phyloP scores from a whole-genome alignment of 768 basidiomycete genomes.

The Russula virescens region DNA sequence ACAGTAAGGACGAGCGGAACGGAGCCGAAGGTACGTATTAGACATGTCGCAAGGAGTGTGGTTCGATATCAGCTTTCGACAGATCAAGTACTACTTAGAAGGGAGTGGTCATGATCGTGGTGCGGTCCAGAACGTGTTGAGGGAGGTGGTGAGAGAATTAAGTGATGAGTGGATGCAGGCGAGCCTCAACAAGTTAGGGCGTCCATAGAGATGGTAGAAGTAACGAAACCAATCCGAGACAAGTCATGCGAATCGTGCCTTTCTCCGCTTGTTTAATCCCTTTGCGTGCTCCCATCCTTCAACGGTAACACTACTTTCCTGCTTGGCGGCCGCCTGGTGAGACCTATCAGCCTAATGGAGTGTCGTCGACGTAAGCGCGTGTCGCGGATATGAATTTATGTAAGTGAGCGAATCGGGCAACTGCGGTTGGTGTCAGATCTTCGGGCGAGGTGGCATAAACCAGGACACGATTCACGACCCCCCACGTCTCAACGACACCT shows the following conservation, averaged over 20 bases:
- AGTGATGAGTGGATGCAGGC: slow-evolving; percentile 66
- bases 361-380: slow-evolving; percentile 3
- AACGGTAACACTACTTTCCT: slow-evolving; percentile 48
- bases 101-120: slow-evolving; percentile 53
- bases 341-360: slow-evolving; percentile 49
- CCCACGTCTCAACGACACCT: neutral
- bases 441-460: slow-evolving; percentile 41
- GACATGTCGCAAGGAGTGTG: neutral
- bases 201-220: slow-evolving; percentile 24
- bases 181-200: slow-evolving; percentile 42
- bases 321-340: too few species aligned
- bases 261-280: slow-evolving; percentile 47
- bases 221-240: neutral
- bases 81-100: slow-evolving; percentile 90
- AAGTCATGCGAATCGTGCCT: slow-evolving; percentile 26
- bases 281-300: slow-evolving; percentile 63
- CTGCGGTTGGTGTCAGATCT: too few species aligned
- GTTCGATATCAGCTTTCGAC: neutral
- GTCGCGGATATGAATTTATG: neutral
- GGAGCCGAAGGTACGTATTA: slow-evolving; percentile 66
- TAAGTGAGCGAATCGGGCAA: slow-evolving; percentile 51
- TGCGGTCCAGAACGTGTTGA: slow-evolving; percentile 47
- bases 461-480: slow-evolving; percentile 3
- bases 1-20: slow-evolving; percentile 84
- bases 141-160: slow-evolving; percentile 53